phyloP scores from a whole-genome alignment of 2,329 filamentous ascomycete genomes.

The Emergomyces orientalis region DNA sequence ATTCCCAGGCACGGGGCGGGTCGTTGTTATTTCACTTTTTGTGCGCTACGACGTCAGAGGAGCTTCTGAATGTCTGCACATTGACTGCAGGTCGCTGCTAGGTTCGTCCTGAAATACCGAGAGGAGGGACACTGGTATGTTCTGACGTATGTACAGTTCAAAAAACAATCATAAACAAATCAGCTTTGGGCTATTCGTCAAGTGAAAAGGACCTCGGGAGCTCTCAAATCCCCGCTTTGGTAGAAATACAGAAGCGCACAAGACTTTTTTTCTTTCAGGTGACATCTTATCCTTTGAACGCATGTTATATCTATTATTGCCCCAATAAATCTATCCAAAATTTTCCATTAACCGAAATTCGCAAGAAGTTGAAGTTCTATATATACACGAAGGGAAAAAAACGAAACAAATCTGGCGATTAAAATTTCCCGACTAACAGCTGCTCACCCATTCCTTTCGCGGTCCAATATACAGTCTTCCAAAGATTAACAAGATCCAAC shows the following conservation, averaged over 20 bases:
- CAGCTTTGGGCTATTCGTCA: too few relatives aligned
- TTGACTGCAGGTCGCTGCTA: neutral
- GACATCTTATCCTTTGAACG: neutral
- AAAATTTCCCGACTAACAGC: constrained; percentile 62
- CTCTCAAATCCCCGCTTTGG: too few relatives aligned
- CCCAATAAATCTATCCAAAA: neutral
- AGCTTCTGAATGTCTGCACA: neutral
- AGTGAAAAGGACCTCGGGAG: too few relatives aligned
- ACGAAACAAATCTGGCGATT: constrained; percentile 15
- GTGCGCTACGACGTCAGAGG: neutral
- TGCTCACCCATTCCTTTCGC: constrained; percentile 68
- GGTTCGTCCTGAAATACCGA: neutral
- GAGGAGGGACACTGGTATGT: neutral
- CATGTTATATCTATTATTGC: neutral
- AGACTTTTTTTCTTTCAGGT: neutral
- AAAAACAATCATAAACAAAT: neutral
- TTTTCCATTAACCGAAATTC: too few relatives aligned
- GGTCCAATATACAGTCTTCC: constrained; percentile 66
- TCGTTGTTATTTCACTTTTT: neutral
- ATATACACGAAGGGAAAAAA: neutral
- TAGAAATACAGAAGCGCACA: neutral
- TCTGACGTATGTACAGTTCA: neutral
- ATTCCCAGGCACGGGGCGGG: neutral
- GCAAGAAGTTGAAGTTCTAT: neutral
- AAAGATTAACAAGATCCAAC: constrained; percentile 74